Evolutionary conservation across 192 early-diverging fungal species (phyloP), one percentile per base, ranked within the genome.

Genomic region (Gaertneriomyces sp.): DNA sequence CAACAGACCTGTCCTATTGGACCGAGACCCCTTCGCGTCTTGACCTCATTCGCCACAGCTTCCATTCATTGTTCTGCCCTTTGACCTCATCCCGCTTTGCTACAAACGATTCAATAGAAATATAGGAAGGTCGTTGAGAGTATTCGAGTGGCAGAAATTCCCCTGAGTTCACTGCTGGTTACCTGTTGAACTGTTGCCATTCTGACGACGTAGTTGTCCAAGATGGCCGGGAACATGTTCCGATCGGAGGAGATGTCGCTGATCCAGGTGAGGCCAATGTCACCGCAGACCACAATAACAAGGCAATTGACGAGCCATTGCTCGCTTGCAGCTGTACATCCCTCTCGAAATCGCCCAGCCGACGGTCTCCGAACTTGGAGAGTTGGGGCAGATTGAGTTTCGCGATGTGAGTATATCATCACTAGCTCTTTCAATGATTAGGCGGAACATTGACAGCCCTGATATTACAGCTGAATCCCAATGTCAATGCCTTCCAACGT

Each of bases 221-320:
- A 63, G 3, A 76, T 76, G 75, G 58, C 68, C 16, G 76, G 68
- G 9, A 66, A 73, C 33, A 53, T 95, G 72, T 94, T 93, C 77
- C 85, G 95, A 60, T 95, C 93, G 58, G 95, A 98, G 76, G 86
- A 91, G 69, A 98, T 95, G 95, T 91, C 93, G 59, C 86, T 94
- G 60, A 86, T 93, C 53, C 90, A 93, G 81, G 79, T 93, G 63
- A 25, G 7, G 3, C 16, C 10, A 16, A 9, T 41, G 43, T 9
- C 12, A 20, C 56, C 39, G 8, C n/a, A 65, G 10, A 40, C 63
- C 2, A 4, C 10, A 4, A 58, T 4, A 65, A 7, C 12, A 12
- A 25, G 19, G 7, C 64, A 56, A 10, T 17, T 33, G n/a, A 56
- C 39, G 4, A 91, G 90, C 88, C 86, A 87, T 33, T 33, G 25